A percentile compares a stretch with the other conserved stretches of the same genome.
These are phyloP conservation scores for Pseudoneurospora amorphoporcata DNA, from an alignment of 495 filamentous ascomycete species.

Conservation along the genomic window DNA sequence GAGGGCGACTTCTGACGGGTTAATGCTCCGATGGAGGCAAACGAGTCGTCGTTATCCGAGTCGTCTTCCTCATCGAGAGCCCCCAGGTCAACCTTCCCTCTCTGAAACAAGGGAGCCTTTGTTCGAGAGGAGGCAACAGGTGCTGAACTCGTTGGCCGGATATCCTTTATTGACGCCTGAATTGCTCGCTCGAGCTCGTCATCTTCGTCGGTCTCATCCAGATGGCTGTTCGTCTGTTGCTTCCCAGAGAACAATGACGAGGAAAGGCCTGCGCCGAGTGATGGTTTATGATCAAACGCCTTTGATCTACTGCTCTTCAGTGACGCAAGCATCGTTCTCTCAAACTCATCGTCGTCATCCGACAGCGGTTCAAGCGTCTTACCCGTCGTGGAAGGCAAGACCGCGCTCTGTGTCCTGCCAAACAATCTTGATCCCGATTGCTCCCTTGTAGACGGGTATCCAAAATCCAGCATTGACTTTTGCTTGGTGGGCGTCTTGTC, in stretches of 20 bases:
- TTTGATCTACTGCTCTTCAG: not conserved
- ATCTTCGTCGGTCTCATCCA: not conserved
- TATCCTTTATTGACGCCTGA: not conserved
- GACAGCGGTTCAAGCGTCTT: conserved; percentile 2
- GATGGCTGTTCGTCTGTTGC: not conserved
- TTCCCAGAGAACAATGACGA: not conserved
- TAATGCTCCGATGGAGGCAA: not conserved
- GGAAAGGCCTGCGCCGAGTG: not conserved
- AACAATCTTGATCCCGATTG: not conserved
- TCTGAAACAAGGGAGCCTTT: not conserved
- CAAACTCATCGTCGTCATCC: conserved; percentile 9
- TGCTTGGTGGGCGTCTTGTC: not conserved
- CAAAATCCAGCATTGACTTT: conserved; percentile 10
- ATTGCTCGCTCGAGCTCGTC: not conserved
- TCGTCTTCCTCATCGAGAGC: not conserved
- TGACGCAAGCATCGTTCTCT: not conserved
- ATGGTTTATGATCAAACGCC: not conserved
- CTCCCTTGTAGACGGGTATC: not conserved
- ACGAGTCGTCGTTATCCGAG: conserved; percentile 9
- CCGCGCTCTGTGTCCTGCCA: not conserved
- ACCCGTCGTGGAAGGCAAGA: not conserved
- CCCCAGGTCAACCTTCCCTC: not conserved
- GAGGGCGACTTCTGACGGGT: not conserved
- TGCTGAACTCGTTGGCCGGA: not conserved
- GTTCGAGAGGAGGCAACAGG: not conserved